Evolutionary conservation across 2,329 filamentous ascomycete genomes (phyloP), one percentile per base, ranked within the genome.

Genomic region (Lachnellula willkommii): DNA sequence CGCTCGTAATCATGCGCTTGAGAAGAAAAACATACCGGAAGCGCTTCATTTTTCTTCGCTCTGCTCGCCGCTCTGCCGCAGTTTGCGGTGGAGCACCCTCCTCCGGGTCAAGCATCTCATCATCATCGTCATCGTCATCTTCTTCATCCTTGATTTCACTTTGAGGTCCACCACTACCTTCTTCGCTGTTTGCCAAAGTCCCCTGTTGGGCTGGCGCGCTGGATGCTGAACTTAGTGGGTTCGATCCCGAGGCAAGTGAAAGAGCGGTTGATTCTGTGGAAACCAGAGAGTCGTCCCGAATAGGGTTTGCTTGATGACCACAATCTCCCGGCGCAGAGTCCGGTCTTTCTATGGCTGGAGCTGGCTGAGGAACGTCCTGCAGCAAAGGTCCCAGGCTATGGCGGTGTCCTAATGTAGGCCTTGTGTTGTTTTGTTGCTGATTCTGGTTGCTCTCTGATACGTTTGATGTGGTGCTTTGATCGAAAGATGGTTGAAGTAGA

Each of bases 31-130:
- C 72, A 62, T 78, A 89, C 87, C 88, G 82, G 69, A 93, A 93
- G 56, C 89, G 79, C 77, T 93, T 93, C 88, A 85, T 86, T 70
- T 86, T 87, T 60, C 80, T 78, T 52, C 79, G 74, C 64, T 77
- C 81, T 55, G 76, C 82, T 37, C 76, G 77, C 55, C 78, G 76
- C 68, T 84, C 83, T 32, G 81, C 81, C 22, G 76, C 77, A 8
- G 77, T 82, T 65, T 79, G 79, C 36, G 76, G 74, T 46, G 71
- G 72, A n/a, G 67, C 63, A 37, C 62, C 65, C 42, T 79, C 77
- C 35, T 73, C 73, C 17, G 67, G 75, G 42, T 83, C 80, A 39
- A 68, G 49, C 74, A 80, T 78, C 26, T 81, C 79, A 42, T 85
- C 82, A 28, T 85, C 81, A 5, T 84, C 81, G 2, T 68, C 68